Conservation (phyloP, 2,329 filamentous ascomycete genomes). For the Cercospora zeae-maydis region DNA sequence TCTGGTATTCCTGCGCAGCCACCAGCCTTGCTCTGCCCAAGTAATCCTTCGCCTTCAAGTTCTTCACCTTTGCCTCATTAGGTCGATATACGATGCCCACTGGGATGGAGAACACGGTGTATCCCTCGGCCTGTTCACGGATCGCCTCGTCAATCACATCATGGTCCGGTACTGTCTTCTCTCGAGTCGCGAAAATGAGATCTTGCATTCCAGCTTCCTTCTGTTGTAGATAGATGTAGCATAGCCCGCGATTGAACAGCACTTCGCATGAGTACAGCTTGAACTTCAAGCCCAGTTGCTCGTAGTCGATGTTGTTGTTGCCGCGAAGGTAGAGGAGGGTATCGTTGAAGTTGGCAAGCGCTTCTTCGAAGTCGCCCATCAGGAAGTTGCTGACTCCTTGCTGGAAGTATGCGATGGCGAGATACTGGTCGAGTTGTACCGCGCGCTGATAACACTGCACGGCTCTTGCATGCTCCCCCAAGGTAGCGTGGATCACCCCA, state of each 20-base stretch:
- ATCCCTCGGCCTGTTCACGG: constrained; percentile 88
- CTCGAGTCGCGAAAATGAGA: constrained; percentile 82
- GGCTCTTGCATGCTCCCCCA: constrained; percentile 93
- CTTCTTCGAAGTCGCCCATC: constrained; percentile 94
- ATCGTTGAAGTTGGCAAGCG: constrained; percentile 97
- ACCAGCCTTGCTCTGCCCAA: constrained; percentile 93
- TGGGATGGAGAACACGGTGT: constrained; percentile 97
- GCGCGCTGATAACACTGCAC: constrained; percentile 94
- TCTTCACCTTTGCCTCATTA: constrained; percentile 97
- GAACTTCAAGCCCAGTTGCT: constrained; percentile 90
- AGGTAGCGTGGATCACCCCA: constrained; percentile 92
- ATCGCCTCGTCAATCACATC: constrained; percentile 98
- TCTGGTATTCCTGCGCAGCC: constrained; percentile 52
- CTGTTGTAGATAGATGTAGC: constrained; percentile 95
- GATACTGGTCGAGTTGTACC: constrained; percentile 85
- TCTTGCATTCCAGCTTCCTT: constrained; percentile 88
- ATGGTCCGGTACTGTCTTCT: constrained; percentile 94
- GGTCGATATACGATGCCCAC: constrained; percentile 93
- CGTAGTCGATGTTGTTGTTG: constrained; percentile 97
- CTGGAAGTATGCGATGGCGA: constrained; percentile 97
- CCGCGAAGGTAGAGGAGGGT: constrained; percentile 90
- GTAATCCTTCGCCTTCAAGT: constrained; percentile 96
- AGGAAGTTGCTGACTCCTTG: constrained; percentile 98
- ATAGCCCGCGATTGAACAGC: constrained; percentile 92
- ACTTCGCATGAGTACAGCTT: constrained; percentile 97